phyloP scores from a whole-genome alignment of 805 yeast species.

The Cyberlindnera misumaiensis region DNA sequence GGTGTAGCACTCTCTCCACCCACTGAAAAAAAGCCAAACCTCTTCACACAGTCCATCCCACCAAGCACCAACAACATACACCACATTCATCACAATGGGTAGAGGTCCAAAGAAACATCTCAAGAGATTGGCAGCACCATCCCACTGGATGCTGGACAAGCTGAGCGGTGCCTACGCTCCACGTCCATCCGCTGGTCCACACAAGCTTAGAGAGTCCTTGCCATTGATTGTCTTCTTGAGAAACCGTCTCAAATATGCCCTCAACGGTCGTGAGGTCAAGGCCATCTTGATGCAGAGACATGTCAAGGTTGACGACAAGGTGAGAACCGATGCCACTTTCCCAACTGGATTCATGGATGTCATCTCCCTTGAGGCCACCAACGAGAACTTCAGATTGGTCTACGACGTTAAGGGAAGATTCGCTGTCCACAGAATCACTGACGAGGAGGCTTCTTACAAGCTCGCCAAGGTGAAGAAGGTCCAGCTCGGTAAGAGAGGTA shows the following conservation, averaged over 20 bases:
- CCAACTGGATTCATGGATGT: constrained; percentile 99
- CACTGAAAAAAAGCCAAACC: constrained; percentile 14
- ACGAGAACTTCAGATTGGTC: constrained; percentile 98
- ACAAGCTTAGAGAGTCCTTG: constrained; percentile 96
- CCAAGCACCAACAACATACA: constrained; percentile 1
- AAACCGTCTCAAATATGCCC: constrained; percentile 98
- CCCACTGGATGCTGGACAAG: constrained; percentile 99
- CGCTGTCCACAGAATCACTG: constrained; percentile 98
- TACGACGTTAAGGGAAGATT: constrained; percentile 99
- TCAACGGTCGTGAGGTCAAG: constrained; percentile 98
- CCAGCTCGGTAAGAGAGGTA: constrained; percentile 96
- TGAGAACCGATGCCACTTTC: constrained; percentile 97
- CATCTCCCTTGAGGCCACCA: constrained; percentile 93
- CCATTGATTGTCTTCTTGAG: constrained; percentile 95
- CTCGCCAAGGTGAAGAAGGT: constrained; percentile 97
- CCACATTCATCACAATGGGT: constrained; percentile 22
- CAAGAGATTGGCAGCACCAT: constrained; percentile 99
- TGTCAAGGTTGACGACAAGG: constrained; percentile 98
- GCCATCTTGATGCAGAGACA: constrained; percentile 98
- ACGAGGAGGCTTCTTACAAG: constrained; percentile 97
- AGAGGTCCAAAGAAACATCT: constrained; percentile 80
- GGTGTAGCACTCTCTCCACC: constrained; percentile 4
- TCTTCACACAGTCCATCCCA: constrained; percentile 4
- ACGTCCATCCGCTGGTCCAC: constrained; percentile 99
- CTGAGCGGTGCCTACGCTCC: constrained; percentile 99